Conservation (phyloP, 192 early-diverging fungal species). For the Funneliformis mosseae region DNA sequence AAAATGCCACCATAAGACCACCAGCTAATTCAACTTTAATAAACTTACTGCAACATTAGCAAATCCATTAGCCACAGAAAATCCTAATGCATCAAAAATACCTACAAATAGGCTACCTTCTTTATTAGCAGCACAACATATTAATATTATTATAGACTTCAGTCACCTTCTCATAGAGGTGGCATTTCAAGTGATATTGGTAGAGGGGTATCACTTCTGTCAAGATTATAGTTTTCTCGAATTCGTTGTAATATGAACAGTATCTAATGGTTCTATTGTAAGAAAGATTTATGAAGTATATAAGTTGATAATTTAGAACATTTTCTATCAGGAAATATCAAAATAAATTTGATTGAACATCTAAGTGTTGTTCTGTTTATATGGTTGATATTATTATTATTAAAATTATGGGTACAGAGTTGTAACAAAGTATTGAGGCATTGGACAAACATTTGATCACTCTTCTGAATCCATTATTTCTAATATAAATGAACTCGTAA, state of each 20-base stretch:
- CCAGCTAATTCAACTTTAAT: background rate
- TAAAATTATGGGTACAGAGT: constrained; percentile 67
- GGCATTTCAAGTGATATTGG: constrained; percentile 9
- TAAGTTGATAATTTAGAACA: constrained; percentile 24
- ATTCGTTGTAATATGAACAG: background rate
- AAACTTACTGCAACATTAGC: background rate
- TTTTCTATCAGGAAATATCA: background rate
- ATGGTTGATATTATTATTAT: constrained; percentile 69
- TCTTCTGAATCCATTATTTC: constrained; percentile 56
- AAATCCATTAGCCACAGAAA: background rate
- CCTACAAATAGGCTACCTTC: background rate
- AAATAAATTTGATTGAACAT: background rate
- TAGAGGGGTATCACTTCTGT: background rate
- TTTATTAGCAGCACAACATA: background rate
- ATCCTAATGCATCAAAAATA: background rate
- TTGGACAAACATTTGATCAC: constrained; percentile 66
- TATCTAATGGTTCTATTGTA: background rate
- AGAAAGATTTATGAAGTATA: constrained; percentile 9
- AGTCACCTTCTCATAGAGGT: constrained; percentile 6
- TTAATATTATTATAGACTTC: constrained; percentile 34
- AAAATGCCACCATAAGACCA: constrained; percentile 23
- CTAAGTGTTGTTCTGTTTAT: no score
- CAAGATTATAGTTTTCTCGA: background rate
- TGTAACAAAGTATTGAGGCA: constrained; percentile 68
- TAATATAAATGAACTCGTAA: constrained; percentile 67